Base-by-base conservation (phyloP, 345 rosid genomes). In the Rhodamnia rubescens region DNA sequence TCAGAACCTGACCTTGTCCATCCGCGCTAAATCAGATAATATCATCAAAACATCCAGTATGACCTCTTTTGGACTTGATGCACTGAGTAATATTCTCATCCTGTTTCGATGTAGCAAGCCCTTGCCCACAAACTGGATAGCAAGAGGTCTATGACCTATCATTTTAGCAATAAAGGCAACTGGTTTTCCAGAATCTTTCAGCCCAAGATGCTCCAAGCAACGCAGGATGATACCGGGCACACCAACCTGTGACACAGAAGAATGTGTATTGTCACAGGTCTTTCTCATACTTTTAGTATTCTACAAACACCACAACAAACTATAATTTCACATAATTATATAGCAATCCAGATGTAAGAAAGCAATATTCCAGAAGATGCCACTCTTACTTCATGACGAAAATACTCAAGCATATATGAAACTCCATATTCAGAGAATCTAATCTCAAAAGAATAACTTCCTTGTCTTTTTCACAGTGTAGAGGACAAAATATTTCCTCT, bases 141-240 rank as follows among this genome's bases (percentile, higher is more conserved):
- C 99, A 83, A 97, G 94, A 84, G 94, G 93, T 82, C 94, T 89
- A 88, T 94, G 95, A 50, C 93, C 92, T 75, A 91, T 89, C 98
- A 97, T 92, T 90, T 97, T 96, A 89, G 99, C 99, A 87, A 97
- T 89, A 88, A 96, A 93, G 53, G 99, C 99, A 85, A 97, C 97
- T 36, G 94, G 92, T 87, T 94, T 93, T 82, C 95, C 99, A 56
- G 94, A 85, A 92, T 97, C 98, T 88, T 92, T 97, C 50, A 90
- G 61, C 49, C 94, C 99, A 91, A 97, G 80, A 36, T 96, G 96
- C 83, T 94, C 99, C 92, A 96, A 91, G 91, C 99, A 91, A 52
- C 92, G 93, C 61, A 96, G 94, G 26, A 94, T 87, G 54, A 90
- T 87, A 78, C 91, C 89, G 15, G 98, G 99, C 85, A 94, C 90